Percentiles rank a stretch among this genome's conserved stretches.
Conservation (phyloP, 305 asterid genomes). For the Fraxinus ornus region DNA sequence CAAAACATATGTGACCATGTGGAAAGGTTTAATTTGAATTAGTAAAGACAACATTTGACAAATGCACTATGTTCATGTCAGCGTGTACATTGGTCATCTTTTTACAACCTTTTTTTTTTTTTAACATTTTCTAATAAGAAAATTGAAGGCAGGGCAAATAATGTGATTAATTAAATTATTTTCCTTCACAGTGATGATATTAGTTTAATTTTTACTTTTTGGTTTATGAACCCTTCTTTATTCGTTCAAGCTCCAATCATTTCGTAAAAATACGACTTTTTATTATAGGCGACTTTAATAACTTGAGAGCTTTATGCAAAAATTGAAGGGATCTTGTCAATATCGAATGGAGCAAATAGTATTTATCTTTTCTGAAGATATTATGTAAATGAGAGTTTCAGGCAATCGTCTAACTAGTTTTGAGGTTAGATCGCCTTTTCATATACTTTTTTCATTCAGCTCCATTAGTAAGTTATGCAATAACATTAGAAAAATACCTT, state of each 20-base stretch:
- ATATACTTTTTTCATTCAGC: neutral
- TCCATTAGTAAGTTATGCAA: neutral
- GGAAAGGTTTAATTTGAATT: neutral
- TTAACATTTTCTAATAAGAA: neutral
- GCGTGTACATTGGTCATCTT: neutral
- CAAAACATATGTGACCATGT: slow-evolving; percentile 1
- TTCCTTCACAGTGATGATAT: neutral
- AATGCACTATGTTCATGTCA: neutral
- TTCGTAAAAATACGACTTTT: neutral
- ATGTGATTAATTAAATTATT: neutral
- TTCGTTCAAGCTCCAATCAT: neutral
- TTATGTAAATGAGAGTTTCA: neutral
- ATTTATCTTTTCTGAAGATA: neutral
- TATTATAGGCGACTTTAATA: neutral
- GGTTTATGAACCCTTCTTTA: neutral
- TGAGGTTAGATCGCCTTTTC: neutral
- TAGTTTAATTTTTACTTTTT: neutral
- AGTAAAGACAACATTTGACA: neutral
- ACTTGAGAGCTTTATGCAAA: neutral
- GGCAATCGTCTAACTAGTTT: neutral
- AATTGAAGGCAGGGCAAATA: neutral
- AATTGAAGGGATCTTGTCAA: neutral
- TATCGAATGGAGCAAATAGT: neutral
- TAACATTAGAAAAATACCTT: neutral
- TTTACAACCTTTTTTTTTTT: neutral